phyloP scores from a whole-genome alignment of 148 eudicot species.

The Vaccinium myrtillus region DNA sequence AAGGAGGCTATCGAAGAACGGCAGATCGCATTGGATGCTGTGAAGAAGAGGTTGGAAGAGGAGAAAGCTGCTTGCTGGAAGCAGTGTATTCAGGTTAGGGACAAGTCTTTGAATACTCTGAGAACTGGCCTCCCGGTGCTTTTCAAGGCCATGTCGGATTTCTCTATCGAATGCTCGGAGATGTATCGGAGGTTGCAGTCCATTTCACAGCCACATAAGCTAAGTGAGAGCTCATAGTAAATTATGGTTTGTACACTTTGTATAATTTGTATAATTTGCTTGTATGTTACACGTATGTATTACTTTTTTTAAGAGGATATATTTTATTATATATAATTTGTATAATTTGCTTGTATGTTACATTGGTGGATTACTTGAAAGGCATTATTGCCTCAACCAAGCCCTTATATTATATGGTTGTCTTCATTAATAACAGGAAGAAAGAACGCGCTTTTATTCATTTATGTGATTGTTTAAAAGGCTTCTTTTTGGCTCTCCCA shows the following conservation, averaged over 20 bases:
- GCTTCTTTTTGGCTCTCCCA: neutral
- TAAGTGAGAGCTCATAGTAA: conserved; percentile 28
- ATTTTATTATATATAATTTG: neutral
- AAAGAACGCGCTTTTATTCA: neutral
- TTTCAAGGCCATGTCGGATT: conserved; percentile 57
- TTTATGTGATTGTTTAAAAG: neutral
- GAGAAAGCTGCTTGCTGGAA: conserved; percentile 53
- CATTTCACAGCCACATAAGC: conserved; percentile 35
- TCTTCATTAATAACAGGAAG: neutral
- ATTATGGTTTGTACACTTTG: neutral
- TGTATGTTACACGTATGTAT: neutral
- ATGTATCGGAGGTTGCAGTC: conserved; percentile 55
- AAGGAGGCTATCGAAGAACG: conserved; percentile 47
- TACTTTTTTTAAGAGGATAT: too few relatives aligned
- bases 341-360: neutral
- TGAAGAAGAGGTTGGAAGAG: conserved; percentile 64
- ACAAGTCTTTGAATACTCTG: conserved; percentile 64
- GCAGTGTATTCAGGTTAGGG: conserved; percentile 70
- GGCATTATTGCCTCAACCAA: neutral
- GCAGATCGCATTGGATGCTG: conserved; percentile 41
- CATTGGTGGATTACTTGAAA: neutral
- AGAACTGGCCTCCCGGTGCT: conserved; percentile 72
- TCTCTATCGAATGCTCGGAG: conserved; percentile 58
- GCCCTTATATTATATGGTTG: neutral
- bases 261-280: neutral